Evolutionary conservation across 345 rosid species (phyloP).

Genomic region (Ailanthus altissimus): DNA sequence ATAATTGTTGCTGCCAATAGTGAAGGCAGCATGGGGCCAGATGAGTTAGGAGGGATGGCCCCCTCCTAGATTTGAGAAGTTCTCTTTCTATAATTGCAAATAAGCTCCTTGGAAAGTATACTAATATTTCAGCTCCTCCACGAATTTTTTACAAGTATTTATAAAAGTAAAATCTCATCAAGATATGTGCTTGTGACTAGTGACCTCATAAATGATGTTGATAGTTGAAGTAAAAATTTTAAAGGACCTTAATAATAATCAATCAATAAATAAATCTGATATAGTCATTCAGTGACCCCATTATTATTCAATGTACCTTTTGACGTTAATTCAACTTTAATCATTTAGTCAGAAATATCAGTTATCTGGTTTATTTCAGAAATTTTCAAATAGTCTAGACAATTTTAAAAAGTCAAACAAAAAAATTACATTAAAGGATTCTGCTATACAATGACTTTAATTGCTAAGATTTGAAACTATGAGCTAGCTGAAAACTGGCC

Average conservation of each 20-base stretch:
- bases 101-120: not conserved
- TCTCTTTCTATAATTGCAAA: not conserved
- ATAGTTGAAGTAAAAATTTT: not conserved
- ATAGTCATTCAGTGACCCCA: not conserved
- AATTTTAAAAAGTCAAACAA: too few species aligned
- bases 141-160: not conserved
- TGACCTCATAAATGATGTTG: not conserved
- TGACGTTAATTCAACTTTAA: not conserved
- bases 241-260: not conserved
- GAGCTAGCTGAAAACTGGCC: too few species aligned
- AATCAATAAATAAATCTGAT: not conserved
- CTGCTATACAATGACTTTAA: too few species aligned
- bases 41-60: not conserved
- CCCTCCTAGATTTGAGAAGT: not conserved
- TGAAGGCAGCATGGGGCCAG: not conserved
- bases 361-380: not conserved
- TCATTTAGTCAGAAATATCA: not conserved
- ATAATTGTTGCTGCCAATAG: not conserved
- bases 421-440: too few species aligned
- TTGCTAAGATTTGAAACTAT: too few species aligned
- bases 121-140: not conserved
- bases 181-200: not conserved
- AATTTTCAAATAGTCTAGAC: not conserved
- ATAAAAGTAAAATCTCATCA: not conserved
- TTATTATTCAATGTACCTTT: not conserved